Conservation (phyloP, 306 rosid genomes). For the Lathyrus aphaca region DNA sequence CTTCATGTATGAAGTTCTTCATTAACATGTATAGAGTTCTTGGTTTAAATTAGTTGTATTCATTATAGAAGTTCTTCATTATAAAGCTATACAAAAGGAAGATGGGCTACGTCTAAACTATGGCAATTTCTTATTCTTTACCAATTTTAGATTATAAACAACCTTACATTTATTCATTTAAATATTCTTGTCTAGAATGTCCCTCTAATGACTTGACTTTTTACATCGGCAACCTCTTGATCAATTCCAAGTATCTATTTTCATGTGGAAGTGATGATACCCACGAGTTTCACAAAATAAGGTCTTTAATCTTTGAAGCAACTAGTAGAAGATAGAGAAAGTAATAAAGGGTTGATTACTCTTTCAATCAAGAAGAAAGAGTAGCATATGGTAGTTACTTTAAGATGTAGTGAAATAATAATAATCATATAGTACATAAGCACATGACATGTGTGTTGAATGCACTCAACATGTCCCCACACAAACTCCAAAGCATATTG, state of each 20-base stretch:
- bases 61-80: too few relatives aligned
- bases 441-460: conserved; percentile 51
- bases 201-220: neutral
- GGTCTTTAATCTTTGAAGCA: conserved; percentile 6
- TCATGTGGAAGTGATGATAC: conserved; percentile 2
- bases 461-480: conserved; percentile 42
- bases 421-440: conserved; percentile 40
- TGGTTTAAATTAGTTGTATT: neutral
- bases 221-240: neutral
- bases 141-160: conserved; percentile 6
- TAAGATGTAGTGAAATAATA: conserved; percentile 7
- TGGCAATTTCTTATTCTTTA: conserved; percentile 3
- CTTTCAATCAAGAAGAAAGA: conserved; percentile 27
- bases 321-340: conserved; percentile 1
- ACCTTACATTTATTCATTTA: conserved; percentile 25
- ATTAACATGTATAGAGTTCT: too few relatives aligned
- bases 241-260: neutral
- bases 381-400: conserved; percentile 41
- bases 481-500: conserved; percentile 47
- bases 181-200: conserved; percentile 15
- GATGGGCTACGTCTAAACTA: neutral
- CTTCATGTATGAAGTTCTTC: too few relatives aligned
- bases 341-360: neutral
- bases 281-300: neutral
- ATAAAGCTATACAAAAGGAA: neutral